Evolutionary conservation across 805 yeast genomes (phyloP).

Genomic region (Clavispora vitiphila): DNA sequence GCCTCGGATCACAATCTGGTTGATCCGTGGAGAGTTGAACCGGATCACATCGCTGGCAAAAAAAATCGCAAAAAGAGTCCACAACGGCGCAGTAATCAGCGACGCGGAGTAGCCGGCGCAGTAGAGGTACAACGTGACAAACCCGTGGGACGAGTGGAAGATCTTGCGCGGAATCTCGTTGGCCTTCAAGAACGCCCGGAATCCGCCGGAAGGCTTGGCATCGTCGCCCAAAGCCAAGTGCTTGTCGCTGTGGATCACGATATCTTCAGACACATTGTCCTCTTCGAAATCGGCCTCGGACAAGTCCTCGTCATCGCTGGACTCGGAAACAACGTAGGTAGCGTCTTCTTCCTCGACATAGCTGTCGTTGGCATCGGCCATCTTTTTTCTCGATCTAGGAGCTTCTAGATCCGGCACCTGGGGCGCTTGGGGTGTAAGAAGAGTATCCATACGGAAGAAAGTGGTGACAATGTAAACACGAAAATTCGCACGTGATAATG

Average conservation of each 20-base stretch:
- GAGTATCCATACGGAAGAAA: conserved; percentile 4
- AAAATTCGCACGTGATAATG: background rate
- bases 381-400: conserved; percentile 13
- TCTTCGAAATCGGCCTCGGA: background rate
- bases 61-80: conserved; percentile 50
- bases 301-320: conserved; percentile 2
- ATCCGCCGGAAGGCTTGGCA: background rate
- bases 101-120: conserved; percentile 51
- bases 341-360: conserved; percentile 35
- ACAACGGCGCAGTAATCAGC: conserved; percentile 57
- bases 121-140: conserved; percentile 71
- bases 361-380: conserved; percentile 22
- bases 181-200: conserved; percentile 48
- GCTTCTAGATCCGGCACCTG: conserved; percentile 9
- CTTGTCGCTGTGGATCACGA: background rate
- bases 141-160: conserved; percentile 86
- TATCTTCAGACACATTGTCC: background rate
- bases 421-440: conserved; percentile 9
- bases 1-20: conserved; percentile 56
- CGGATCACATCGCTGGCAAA: conserved; percentile 65
- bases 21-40: conserved; percentile 55
- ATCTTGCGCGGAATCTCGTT: conserved; percentile 88
- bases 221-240: background rate
- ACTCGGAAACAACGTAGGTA: conserved; percentile 23
- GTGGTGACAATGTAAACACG: background rate